Evolutionary conservation across 495 filamentous ascomycete genomes (phyloP), one percentile per base, ranked within the genome.

Genomic region (Usnea hakonensis): DNA sequence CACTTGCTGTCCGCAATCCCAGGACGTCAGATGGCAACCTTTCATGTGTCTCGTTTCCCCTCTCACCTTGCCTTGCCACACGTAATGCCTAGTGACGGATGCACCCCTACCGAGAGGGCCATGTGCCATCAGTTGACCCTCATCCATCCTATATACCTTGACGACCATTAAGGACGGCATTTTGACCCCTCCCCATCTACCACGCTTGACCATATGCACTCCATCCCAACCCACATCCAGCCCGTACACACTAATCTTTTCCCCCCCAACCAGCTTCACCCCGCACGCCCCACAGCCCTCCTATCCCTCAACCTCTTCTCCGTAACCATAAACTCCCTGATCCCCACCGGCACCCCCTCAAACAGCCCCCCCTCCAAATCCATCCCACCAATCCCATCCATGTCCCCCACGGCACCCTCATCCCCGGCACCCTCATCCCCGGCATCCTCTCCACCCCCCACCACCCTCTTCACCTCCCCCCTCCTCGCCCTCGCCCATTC

Each of bases 251-350:
- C 26, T 52, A 46, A 37, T 23, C 14, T 3, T 23, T 26, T 3
- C 23, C 52, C 9, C 14, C 37, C 2, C 37, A 30, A 32, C 2
- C 35, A 1, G 11, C 33, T 57, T 53, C 14, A 16, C 19, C 35
- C 38, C 26, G 30, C 52, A 5, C 28, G 10, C 26, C 38, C 40
- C 26, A 9, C 56, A 76, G 71, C 58, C 76, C 53, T 87, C 74
- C 83, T 90, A 74, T 88, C 80, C 72, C 90, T 91, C 63, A 98
- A 74, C 73, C 76, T 87, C 82, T 97, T 98, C 79, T 98, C 94
- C 55, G 86, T 91, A 78, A 87, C 89, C 93, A 98, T 97, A 74
- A 98, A 98, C 72, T 95, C 94, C 60, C 88, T 81, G 64, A 98
- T 96, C 8, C 94, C 95, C 26, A 98, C 89, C 1, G 95, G 93